Percentiles rank a stretch among this genome's conserved stretches.
These are phyloP conservation scores for Cicer judaicum DNA, from an alignment of 306 rosid species.

Conservation along the genomic window DNA sequence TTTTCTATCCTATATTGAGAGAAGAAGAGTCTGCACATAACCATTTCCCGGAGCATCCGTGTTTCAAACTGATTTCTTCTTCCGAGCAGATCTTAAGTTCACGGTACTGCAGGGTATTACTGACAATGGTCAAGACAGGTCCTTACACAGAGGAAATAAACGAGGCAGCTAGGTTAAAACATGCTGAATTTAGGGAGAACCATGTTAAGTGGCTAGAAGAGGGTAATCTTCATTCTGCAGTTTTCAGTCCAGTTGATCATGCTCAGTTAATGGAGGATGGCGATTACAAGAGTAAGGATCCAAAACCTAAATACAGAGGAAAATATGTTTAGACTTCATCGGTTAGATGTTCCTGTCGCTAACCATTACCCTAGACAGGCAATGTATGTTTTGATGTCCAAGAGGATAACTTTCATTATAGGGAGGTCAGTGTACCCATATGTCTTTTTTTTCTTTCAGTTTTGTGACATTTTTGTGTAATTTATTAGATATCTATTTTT, in stretches of 20 bases:
- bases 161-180: conserved; percentile 70
- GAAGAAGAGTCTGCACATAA: conserved; percentile 66
- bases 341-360: conserved; percentile 22
- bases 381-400: conserved; percentile 32
- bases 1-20: conserved; percentile 88
- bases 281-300: conserved; percentile 66
- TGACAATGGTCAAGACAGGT: conserved; percentile 80
- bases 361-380: conserved; percentile 3
- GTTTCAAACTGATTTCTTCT: conserved; percentile 68
- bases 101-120: conserved; percentile 80
- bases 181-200: conserved; percentile 81
- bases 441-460: conserved; percentile 35
- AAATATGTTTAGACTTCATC: conserved; percentile 70
- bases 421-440: conserved; percentile 29
- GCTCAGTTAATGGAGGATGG: conserved; percentile 43
- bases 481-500: conserved; percentile 20
- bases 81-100: conserved; percentile 96
- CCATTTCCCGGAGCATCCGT: conserved; percentile 79
- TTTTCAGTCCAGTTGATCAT: conserved; percentile 67
- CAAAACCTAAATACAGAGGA: conserved; percentile 87
- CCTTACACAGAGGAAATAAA: conserved; percentile 78
- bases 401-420: conserved; percentile 16
- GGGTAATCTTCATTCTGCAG: conserved; percentile 96
- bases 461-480: conserved; percentile 14
- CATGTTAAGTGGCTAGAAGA: conserved; percentile 93